Percentiles rank a stretch among this genome's conserved stretches.
These are phyloP conservation scores for Suillus brevipes DNA, from an alignment of 768 basidiomycete genomes.

Conservation along the genomic window DNA sequence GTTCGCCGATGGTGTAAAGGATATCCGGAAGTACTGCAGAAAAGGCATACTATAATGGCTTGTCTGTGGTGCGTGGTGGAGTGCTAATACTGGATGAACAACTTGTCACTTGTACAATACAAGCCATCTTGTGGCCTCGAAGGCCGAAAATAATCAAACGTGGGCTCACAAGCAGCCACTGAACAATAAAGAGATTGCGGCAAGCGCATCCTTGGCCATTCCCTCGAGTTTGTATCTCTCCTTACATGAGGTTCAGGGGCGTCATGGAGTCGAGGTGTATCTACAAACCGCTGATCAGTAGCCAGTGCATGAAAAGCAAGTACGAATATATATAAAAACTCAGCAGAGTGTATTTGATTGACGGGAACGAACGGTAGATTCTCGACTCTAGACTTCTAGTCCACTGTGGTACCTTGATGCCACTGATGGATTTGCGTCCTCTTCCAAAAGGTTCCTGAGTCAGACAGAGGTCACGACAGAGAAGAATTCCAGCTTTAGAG, in stretches of 20 bases:
- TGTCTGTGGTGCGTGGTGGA: slow-evolving; percentile 21
- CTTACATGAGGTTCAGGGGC: slow-evolving; percentile 54
- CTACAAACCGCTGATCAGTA: slow-evolving; percentile 49
- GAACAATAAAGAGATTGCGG: slow-evolving; percentile 14
- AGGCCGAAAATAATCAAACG: slow-evolving; percentile 24
- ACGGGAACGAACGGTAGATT: slow-evolving; percentile 84
- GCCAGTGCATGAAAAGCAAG: slow-evolving; percentile 13
- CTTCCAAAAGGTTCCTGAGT: slow-evolving; percentile 56
- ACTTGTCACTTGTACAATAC: slow-evolving; percentile 26
- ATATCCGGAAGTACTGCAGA: background rate
- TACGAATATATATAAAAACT: slow-evolving; percentile 31
- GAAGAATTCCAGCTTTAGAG: slow-evolving; percentile 65
- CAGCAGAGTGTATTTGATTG: slow-evolving; percentile 68
- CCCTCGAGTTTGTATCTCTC: slow-evolving; percentile 42
- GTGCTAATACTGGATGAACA: slow-evolving; percentile 34
- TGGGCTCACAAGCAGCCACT: slow-evolving; percentile 21
- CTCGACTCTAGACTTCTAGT: slow-evolving; percentile 59
- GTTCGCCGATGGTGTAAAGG: slow-evolving; percentile 16
- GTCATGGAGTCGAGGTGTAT: slow-evolving; percentile 79
- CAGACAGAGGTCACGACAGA: too few species aligned
- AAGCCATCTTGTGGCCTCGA: slow-evolving; percentile 22
- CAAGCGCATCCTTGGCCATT: slow-evolving; percentile 41
- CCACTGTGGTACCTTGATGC: slow-evolving; percentile 40
- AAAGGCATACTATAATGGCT: slow-evolving; percentile 24
- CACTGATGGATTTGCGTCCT: slow-evolving; percentile 52